Conservation (phyloP, 2,329 filamentous ascomycete species). For the Salinomyces thailandicus region DNA sequence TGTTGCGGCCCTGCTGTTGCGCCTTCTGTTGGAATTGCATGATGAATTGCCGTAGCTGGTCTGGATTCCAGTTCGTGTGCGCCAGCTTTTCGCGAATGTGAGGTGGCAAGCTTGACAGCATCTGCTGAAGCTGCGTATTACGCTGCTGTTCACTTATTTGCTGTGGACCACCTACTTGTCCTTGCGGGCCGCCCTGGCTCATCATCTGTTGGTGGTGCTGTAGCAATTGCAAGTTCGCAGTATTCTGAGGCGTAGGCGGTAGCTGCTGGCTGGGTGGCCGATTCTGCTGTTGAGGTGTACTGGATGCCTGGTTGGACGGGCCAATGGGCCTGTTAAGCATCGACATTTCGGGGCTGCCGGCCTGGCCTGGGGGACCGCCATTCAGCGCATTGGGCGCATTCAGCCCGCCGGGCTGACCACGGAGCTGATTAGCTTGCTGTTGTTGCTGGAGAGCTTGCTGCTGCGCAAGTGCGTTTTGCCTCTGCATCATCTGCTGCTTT, state of each 20-base stretch:
- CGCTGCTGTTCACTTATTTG: constrained; percentile 14
- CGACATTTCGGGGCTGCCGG: constrained; percentile 36
- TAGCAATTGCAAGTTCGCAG: constrained; percentile 14
- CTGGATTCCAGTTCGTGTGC: constrained; percentile 5
- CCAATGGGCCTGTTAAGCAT: constrained; percentile 40
- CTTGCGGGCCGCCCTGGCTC: constrained; percentile 26
- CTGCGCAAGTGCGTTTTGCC: constrained; percentile 25
- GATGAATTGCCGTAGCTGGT: constrained; percentile 1
- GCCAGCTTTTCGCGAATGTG: constrained; percentile 11
- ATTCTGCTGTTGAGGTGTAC: constrained; percentile 23
- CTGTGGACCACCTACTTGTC: not conserved
- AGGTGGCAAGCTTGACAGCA: constrained; percentile 21
- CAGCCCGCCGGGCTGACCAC: constrained; percentile 37
- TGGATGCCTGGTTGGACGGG: constrained; percentile 32
- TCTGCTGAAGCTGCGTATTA: constrained; percentile 13
- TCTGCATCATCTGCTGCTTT: constrained; percentile 32
- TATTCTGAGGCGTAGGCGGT: constrained; percentile 17
- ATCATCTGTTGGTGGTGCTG: constrained; percentile 25
- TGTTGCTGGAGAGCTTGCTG: constrained; percentile 35
- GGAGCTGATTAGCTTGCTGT: constrained; percentile 34
- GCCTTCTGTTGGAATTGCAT: constrained; percentile 5
- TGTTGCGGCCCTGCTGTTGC: constrained; percentile 4
- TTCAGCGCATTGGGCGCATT: constrained; percentile 31
- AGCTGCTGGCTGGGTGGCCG: constrained; percentile 17
- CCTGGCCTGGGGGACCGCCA: constrained; percentile 20